phyloP scores from a whole-genome alignment of 73 alveolate genomes.

The Effrenium voratum region DNA sequence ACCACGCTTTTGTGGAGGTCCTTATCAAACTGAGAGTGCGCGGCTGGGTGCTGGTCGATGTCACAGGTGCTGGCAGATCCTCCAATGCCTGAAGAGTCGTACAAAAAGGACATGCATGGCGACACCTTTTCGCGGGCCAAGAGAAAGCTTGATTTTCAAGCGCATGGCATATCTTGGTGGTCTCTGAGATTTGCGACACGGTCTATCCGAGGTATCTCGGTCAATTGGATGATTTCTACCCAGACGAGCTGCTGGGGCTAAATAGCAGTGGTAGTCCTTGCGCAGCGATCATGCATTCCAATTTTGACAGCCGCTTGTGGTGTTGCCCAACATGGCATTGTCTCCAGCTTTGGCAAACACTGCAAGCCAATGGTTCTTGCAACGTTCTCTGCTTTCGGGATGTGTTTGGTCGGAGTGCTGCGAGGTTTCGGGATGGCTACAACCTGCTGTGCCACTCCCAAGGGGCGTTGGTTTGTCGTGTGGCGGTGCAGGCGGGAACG shows the following conservation, averaged over 20 bases:
- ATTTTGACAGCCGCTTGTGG: neutral
- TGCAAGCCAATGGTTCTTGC: neutral
- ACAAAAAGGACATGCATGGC: neutral
- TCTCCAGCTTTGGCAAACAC: neutral
- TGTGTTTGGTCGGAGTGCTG: neutral
- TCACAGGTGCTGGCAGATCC: neutral
- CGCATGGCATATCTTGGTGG: too few relatives aligned
- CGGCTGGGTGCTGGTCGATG: too few relatives aligned
- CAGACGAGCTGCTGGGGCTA: neutral
- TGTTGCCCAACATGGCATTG: neutral
- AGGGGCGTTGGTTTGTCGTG: constrained; percentile 77
- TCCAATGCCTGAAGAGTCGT: neutral
- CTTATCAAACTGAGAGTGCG: too few relatives aligned
- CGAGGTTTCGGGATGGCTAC: constrained; percentile 54
- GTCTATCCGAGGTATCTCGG: neutral
- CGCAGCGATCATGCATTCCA: neutral
- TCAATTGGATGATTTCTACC: constrained; percentile 2
- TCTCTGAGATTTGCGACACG: neutral
- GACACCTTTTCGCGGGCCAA: neutral
- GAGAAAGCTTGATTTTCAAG: neutral
- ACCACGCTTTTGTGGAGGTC: too few relatives aligned
- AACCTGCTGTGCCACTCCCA: constrained; percentile 68
- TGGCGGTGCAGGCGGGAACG: constrained; percentile 40
- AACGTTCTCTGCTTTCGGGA: neutral
- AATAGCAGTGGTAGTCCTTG: neutral